Conservation (phyloP, 352 stramenopile species). For the Pythium aquatile region DNA sequence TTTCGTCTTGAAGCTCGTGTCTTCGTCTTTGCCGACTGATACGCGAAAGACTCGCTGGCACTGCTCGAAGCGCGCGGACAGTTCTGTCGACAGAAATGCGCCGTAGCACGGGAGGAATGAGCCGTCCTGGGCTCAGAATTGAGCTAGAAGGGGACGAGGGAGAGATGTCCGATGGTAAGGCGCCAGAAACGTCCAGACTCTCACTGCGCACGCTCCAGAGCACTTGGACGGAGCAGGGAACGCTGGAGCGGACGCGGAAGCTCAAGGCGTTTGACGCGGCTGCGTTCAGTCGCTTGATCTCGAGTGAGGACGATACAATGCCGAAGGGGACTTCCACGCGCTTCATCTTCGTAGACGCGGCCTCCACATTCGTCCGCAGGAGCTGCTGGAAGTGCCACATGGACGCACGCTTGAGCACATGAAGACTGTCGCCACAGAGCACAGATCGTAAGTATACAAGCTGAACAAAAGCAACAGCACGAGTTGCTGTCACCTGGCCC, state of each 20-base stretch:
- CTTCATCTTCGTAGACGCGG: slow-evolving; percentile 36
- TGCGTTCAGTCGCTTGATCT: slow-evolving; percentile 3
- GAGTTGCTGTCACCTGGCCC: slow-evolving; percentile 22
- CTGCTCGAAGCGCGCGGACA: slow-evolving; percentile 13
- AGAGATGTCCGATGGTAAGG: background rate
- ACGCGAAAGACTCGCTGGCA: slow-evolving; percentile 16
- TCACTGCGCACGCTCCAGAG: slow-evolving; percentile 22
- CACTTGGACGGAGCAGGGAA: slow-evolving; percentile 20
- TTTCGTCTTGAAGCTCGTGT: slow-evolving; percentile 23
- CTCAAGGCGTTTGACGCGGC: background rate
- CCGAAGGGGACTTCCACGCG: slow-evolving; percentile 47
- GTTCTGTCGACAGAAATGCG: slow-evolving; percentile 15
- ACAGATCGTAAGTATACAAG: background rate
- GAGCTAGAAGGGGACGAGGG: background rate
- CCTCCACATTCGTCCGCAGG: slow-evolving; percentile 43
- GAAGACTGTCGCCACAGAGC: slow-evolving; percentile 30
- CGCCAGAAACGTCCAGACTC: slow-evolving; percentile 4
- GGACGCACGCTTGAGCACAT: slow-evolving; percentile 45
- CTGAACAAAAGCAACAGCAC: background rate
- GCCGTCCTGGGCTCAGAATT: background rate
- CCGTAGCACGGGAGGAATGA: slow-evolving; percentile 13
- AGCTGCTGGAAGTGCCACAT: slow-evolving; percentile 73
- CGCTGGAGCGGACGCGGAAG: slow-evolving; percentile 15
- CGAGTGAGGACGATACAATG: slow-evolving; percentile 35
- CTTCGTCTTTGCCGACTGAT: slow-evolving; percentile 21